Conservation (phyloP, 306 rosid genomes). For the Castanea crenata region DNA sequence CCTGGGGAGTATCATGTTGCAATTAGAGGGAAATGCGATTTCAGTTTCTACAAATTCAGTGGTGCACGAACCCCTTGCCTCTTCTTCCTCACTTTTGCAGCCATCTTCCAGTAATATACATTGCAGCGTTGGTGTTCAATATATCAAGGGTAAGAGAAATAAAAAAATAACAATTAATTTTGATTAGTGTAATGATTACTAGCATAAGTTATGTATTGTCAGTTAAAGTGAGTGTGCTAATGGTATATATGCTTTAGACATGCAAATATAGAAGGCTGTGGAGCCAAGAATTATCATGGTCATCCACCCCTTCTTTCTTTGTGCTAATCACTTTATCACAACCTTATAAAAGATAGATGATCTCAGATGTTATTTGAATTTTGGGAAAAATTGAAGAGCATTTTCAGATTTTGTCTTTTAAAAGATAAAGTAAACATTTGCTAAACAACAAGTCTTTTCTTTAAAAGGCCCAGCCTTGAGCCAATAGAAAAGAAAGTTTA, state of each 20-base stretch:
- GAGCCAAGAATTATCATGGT: not conserved
- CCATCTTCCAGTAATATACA: conserved; percentile 44
- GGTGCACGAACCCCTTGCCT: conserved; percentile 78
- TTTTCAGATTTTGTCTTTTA: not conserved
- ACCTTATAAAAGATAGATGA: not conserved
- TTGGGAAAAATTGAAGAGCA: not conserved
- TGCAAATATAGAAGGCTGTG: conserved; percentile 22
- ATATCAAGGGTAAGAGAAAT: conserved; percentile 13
- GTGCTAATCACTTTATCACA: not conserved
- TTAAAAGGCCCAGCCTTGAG: not conserved
- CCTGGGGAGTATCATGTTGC: conserved; percentile 68
- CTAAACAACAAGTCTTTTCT: not conserved
- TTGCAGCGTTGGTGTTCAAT: conserved; percentile 13
- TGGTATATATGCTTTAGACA: not conserved
- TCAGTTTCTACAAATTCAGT: conserved; percentile 76
- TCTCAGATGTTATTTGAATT: not conserved
- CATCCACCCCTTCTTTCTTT: conserved; percentile 11
- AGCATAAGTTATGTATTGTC: conserved; percentile 25
- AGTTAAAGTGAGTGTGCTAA: conserved; percentile 8
- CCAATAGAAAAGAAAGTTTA: not conserved
- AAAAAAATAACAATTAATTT: conserved; percentile 6
- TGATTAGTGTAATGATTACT: conserved; percentile 20
- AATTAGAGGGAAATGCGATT: conserved; percentile 71
- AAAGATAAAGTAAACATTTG: not conserved
- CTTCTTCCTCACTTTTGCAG: conserved; percentile 71